Percentiles rank a stretch among this genome's conserved stretches.
Evolutionary conservation across 129 eudicot genomes (phyloP).

Genomic region (Flaveria linearis): DNA sequence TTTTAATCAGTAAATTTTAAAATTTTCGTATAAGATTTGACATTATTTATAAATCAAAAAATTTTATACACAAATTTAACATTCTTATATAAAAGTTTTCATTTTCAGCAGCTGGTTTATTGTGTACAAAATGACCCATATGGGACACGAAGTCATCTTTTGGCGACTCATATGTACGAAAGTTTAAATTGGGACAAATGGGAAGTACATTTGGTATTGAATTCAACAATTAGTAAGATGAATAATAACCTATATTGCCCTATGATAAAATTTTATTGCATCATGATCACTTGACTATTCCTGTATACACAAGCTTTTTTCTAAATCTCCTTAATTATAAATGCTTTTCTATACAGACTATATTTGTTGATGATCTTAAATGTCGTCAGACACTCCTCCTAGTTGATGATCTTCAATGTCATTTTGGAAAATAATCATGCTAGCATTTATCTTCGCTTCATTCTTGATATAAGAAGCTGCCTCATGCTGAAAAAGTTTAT

Average conservation of each 20-base stretch:
- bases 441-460: neutral
- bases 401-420: neutral
- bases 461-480: constrained; percentile 8
- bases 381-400: neutral
- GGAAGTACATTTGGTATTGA: neutral
- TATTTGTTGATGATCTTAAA: constrained; percentile 5
- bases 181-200: neutral
- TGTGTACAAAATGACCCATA: neutral
- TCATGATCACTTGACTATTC: neutral
- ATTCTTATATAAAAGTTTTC: neutral
- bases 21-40: neutral
- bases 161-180: neutral
- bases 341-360: neutral
- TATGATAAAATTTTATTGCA: neutral
- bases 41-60: neutral
- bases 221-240: neutral
- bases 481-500: constrained; percentile 13
- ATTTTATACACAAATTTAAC: neutral
- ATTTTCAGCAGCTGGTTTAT: neutral
- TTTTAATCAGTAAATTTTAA: neutral
- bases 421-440: constrained; percentile 10
- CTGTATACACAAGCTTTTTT: neutral
- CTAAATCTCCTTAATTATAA: neutral
- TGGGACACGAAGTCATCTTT: neutral
- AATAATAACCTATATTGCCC: neutral